These are phyloP conservation scores for Danielia reshetovae DNA, from an alignment of 805 yeast genomes.

Conservation along the genomic window DNA sequence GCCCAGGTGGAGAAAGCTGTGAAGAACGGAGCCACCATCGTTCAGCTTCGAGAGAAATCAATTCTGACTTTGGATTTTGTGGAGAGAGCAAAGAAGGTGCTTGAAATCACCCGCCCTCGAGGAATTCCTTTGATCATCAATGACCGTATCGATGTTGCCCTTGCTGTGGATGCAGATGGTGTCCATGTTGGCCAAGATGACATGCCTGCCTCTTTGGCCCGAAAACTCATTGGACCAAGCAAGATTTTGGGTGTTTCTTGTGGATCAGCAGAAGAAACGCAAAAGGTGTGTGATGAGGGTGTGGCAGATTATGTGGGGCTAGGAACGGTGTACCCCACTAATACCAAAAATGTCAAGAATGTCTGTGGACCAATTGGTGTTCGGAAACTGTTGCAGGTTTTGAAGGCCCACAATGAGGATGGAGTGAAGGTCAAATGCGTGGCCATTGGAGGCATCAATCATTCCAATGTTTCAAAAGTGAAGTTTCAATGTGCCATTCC, in stretches of 20 bases:
- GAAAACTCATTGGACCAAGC: constrained; percentile 64
- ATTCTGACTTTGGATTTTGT: constrained; percentile 67
- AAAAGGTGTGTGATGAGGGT: constrained; percentile 43
- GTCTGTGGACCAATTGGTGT: constrained; percentile 64
- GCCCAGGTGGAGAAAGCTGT: constrained; percentile 64
- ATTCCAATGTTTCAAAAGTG: constrained; percentile 56
- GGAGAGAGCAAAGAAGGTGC: constrained; percentile 55
- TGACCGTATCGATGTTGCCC: constrained; percentile 83
- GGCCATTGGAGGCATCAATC: constrained; percentile 77
- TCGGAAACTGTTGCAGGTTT: constrained; percentile 45
- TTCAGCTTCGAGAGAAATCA: constrained; percentile 80
- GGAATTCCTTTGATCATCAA: constrained; percentile 79
- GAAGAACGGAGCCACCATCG: constrained; percentile 69
- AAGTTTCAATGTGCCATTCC: constrained; percentile 45
- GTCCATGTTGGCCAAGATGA: constrained; percentile 93
- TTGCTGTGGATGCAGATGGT: constrained; percentile 87
- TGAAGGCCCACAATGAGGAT: constrained; percentile 27
- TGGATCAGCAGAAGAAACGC: constrained; percentile 52
- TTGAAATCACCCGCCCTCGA: constrained; percentile 52
- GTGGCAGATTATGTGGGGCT: constrained; percentile 80
- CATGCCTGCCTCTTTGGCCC: constrained; percentile 57
- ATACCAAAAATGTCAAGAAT: constrained; percentile 53
- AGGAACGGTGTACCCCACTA: constrained; percentile 73
- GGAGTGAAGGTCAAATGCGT: constrained; percentile 50
- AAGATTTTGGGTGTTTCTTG: constrained; percentile 82